Evolutionary conservation across 2,329 filamentous ascomycete genomes (phyloP), one percentile per base, ranked within the genome.

Genomic region (Cercospora sp.): DNA sequence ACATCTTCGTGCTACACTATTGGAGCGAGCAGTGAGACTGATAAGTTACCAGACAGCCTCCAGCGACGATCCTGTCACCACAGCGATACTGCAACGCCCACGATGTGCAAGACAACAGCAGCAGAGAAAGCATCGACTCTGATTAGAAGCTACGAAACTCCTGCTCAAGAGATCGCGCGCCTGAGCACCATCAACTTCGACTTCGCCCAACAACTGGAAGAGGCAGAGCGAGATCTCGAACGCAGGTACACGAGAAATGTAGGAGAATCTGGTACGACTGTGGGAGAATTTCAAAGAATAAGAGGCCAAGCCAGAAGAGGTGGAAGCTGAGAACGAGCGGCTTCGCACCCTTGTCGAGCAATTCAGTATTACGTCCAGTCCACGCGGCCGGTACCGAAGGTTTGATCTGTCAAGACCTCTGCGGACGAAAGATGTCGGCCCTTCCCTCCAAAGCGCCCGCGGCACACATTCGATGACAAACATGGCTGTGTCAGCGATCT

Each of bases 311-410:
- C 32, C 9, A 18, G 26, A 28, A n/a, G 21, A 66, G 43, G 24
- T 51, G 13, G 10, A 55, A 40, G 43, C 58, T 12, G 64, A 66
- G 40, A 66, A 61, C 21, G 30, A 43, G 57, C 24, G 30, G 18
- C 18, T 21, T 21, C 18, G 18, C 18, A 21, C 18, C 2, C 18
- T 21, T 21, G 18, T 21, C 2, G 2, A 21, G 18, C 18, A 2
- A 21, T 2, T 21, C 18, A 21, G 18, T 21, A 2, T 2, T 2
- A 21, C 18, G 18, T 21, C 18, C 18, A 1, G 18, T 37, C 34
- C 5, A 40, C 13, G 13, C 34, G 5, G 13, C 34, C 34, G 13
- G 13, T 12, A n/a, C 37, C 16, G 37, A 40, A 40, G 2, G 32
- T 12, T 12, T 34, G 32, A 34, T 4, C 37, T 40, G 16, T 5